A percentile compares a stretch with the other conserved stretches of the same genome.
These are phyloP conservation scores for Aspergillus funiculosus DNA, from an alignment of 495 filamentous ascomycete species.

Conservation along the genomic window DNA sequence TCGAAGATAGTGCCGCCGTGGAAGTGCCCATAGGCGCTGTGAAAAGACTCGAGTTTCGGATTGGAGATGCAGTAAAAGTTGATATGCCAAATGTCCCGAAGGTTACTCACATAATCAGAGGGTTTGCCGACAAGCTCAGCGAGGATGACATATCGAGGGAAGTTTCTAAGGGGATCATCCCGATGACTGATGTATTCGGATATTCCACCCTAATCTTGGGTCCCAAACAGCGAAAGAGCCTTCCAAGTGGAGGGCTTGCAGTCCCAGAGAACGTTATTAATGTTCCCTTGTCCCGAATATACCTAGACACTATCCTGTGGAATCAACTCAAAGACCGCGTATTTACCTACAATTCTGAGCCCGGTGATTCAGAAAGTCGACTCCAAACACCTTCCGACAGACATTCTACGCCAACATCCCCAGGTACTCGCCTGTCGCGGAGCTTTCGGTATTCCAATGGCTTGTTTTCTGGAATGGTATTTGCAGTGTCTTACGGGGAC, in stretches of 20 bases:
- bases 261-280: slow-evolving; percentile 32
- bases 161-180: slow-evolving; percentile 24
- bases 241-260: slow-evolving; percentile 30
- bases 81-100: slow-evolving; percentile 43
- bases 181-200: slow-evolving; percentile 45
- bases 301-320: slow-evolving; percentile 48
- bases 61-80: slow-evolving; percentile 49
- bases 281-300: slow-evolving; percentile 43
- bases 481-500: slow-evolving; percentile 67
- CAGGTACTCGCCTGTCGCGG: slow-evolving; percentile 38
- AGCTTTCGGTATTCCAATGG: slow-evolving; percentile 29
- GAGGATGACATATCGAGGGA: slow-evolving; percentile 28
- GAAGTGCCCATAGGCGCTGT: slow-evolving; percentile 40
- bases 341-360: slow-evolving; percentile 28
- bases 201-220: slow-evolving; percentile 37
- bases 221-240: slow-evolving; percentile 44
- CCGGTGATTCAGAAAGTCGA: slow-evolving; percentile 19
- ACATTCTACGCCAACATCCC: slow-evolving; percentile 39
- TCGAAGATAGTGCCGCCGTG: slow-evolving; percentile 40
- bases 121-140: slow-evolving; percentile 38
- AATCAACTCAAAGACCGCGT: slow-evolving; percentile 42
- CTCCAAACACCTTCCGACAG: slow-evolving; percentile 39
- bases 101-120: slow-evolving; percentile 42
- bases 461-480: slow-evolving; percentile 71
- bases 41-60: slow-evolving; percentile 43